Evolutionary conservation across 2,329 filamentous ascomycete species (phyloP).

Genomic region (Fusarium odoratissimum): DNA sequence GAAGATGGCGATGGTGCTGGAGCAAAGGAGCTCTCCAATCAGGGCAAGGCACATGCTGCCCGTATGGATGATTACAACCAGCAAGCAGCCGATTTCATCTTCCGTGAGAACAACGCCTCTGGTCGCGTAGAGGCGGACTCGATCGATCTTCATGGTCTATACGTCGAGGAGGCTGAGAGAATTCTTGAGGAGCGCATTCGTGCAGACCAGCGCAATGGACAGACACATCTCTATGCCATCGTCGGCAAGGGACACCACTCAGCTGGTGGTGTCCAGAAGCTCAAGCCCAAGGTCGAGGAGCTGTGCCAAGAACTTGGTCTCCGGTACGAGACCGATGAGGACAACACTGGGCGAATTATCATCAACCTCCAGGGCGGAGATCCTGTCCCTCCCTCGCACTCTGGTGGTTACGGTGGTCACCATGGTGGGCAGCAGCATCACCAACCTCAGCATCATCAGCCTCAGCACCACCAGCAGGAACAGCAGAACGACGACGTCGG

Average conservation of each 20-base stretch:
- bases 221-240: constrained; percentile 91
- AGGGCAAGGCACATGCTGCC: constrained; percentile 85
- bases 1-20: constrained; percentile 80
- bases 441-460: constrained; percentile 58
- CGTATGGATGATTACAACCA: constrained; percentile 90
- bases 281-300: constrained; percentile 94
- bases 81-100: constrained; percentile 93
- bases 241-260: constrained; percentile 96
- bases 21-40: constrained; percentile 86
- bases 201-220: constrained; percentile 77
- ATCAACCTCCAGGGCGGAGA: constrained; percentile 84
- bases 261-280: constrained; percentile 83
- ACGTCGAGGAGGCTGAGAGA: constrained; percentile 92
- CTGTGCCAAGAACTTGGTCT: constrained; percentile 86
- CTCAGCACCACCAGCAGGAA: constrained; percentile 59
- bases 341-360: constrained; percentile 89
- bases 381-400: constrained; percentile 61
- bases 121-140: constrained; percentile 82
- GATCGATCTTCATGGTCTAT: constrained; percentile 95
- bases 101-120: constrained; percentile 89
- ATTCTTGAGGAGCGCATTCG: constrained; percentile 88
- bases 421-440: constrained; percentile 57
- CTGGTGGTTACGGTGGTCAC: constrained; percentile 52
- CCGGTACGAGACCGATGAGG: constrained; percentile 87
- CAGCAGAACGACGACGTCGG: constrained; percentile 65